phyloP scores from a whole-genome alignment of 805 yeast genomes.

The Yarrowia keelungensis region DNA sequence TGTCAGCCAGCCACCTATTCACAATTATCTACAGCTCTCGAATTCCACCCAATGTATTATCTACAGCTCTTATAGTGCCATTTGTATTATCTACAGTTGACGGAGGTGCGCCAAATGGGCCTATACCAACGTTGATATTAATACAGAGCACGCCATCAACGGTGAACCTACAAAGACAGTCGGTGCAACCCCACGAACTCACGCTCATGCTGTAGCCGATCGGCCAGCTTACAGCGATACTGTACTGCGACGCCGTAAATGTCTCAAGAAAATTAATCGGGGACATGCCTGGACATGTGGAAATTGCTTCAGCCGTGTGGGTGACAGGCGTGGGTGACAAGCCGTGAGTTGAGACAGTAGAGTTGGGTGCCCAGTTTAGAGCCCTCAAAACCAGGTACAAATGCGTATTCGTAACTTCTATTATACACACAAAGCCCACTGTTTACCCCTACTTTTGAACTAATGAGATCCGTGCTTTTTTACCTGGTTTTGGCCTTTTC shows the following conservation, averaged over 20 bases:
- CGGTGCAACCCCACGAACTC: background rate
- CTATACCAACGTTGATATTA: background rate
- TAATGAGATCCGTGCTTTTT: slow-evolving; percentile 1
- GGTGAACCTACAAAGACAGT: background rate
- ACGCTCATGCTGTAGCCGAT: background rate
- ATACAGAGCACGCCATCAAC: background rate
- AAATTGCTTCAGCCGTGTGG: slow-evolving; percentile 2
- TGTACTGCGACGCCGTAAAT: background rate
- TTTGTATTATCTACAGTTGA: slow-evolving; percentile 1
- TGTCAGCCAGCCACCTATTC: too few relatives aligned
- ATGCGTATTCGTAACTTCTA: too few relatives aligned
- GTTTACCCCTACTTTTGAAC: background rate
- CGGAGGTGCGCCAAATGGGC: background rate
- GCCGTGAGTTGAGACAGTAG: background rate
- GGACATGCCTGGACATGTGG: background rate
- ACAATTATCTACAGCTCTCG: background rate
- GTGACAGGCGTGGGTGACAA: background rate
- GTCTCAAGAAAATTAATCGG: slow-evolving; percentile 15
- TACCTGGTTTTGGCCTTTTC: background rate
- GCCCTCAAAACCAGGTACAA: background rate
- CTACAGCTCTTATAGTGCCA: background rate
- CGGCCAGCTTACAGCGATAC: background rate
- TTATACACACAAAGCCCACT: background rate
- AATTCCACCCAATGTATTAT: background rate
- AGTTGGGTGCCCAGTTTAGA: background rate